Base-by-base conservation (phyloP, 371 early-diverging fungal genomes). In the Saksenaea vasiformis region DNA sequence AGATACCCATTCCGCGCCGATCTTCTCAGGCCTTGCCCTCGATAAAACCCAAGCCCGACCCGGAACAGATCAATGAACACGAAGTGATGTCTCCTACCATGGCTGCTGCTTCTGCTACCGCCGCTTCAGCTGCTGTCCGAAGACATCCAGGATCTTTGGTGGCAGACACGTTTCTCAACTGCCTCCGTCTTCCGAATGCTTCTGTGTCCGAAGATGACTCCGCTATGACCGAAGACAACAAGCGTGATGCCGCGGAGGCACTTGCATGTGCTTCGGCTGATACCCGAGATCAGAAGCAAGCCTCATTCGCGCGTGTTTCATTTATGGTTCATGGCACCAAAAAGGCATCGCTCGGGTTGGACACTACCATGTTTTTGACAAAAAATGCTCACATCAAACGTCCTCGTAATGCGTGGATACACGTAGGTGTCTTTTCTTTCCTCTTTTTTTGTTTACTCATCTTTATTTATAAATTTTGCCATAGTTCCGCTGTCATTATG, bases 331-430 rank as follows among this genome's bases (percentile, higher is more conserved):
- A 58, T 27, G 43, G 39, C 9, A 58, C 43, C 15, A 58, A 41
- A 22, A 58, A 58, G 26, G 28, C 44, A 31, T 28, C 35, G 17
- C 36, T 38, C 8, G 62, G 54, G n/a, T 57, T 62, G 26, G 57
- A 71, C 47, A 64, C 59, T 22, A 59, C 56, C 26, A 71, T 68
- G 72, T 72, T 72, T 54, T 35, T 72, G 15, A 72, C 68, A 19
- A 74, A 74, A 36, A 71, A 74, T 57, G 68, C 71, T 37, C 74
- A 74, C 35, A 71, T 74, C 28, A 74, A 74, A 44, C 71, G 74
- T 17, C 74, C 74, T n/a, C 65, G 71, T 14, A 74, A 74, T 43
- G 74, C 74, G 4, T 74, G 74, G 74, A 74, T 74, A 62, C 74
- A 71, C 27, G 74, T 70, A 70, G 62, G 65, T 39, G 8, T 19